Conservation (phyloP, 371 early-diverging fungal genomes). For the Capniomyces stellatus region DNA sequence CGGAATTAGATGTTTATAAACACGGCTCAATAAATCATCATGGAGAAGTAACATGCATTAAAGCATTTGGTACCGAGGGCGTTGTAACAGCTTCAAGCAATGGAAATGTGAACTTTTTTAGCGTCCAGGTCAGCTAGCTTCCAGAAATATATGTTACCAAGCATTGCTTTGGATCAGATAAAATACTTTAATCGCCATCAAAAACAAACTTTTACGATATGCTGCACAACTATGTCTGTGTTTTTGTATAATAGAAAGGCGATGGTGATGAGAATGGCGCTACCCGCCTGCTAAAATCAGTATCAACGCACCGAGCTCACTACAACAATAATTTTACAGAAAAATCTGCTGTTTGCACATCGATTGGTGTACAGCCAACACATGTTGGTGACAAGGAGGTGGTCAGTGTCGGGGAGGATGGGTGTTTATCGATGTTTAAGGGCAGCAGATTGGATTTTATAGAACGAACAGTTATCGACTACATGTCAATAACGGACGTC, state of each 20-base stretch:
- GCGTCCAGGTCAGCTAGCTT: not conserved
- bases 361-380: not conserved
- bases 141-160: too few relatives aligned
- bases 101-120: conserved; percentile 1
- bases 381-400: not conserved
- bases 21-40: conserved; percentile 1
- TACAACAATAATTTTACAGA: too few relatives aligned
- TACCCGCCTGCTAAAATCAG: too few relatives aligned
- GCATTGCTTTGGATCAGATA: too few relatives aligned
- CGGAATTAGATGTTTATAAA: not conserved
- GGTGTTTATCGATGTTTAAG: not conserved
- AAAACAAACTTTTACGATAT: too few relatives aligned
- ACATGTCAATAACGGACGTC: conserved; percentile 2
- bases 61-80: not conserved
- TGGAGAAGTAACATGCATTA: conserved; percentile 1
- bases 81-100: not conserved
- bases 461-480: not conserved
- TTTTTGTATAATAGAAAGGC: too few relatives aligned
- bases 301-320: too few relatives aligned
- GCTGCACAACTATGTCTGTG: too few relatives aligned
- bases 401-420: conserved; percentile 3
- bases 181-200: too few relatives aligned
- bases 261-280: too few relatives aligned
- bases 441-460: not conserved
- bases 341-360: not conserved